Percentiles rank a stretch among this genome's conserved stretches.
Conservation (phyloP, 1,284 basidiomycete genomes). For the Microbotryum silenes-acaulis region DNA sequence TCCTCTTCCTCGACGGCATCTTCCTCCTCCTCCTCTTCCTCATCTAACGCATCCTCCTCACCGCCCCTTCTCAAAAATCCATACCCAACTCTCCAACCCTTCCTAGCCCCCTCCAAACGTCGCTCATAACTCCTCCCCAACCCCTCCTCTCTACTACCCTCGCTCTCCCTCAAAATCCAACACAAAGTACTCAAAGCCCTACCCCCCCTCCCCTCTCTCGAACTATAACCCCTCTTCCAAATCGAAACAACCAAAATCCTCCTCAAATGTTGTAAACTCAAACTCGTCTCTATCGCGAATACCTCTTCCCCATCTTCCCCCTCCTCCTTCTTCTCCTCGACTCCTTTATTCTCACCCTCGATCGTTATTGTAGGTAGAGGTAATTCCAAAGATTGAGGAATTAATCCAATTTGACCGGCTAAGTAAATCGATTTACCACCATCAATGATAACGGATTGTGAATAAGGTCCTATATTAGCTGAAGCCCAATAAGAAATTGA, state of each 20-base stretch:
- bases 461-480: slow-evolving; percentile 97
- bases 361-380: not conserved
- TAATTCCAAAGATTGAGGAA: slow-evolving; percentile 48
- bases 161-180: slow-evolving; percentile 1
- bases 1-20: not conserved
- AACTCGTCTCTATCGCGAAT: slow-evolving; percentile 2
- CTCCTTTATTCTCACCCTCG: not conserved
- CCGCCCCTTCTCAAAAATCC: not conserved
- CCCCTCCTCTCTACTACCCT: not conserved
- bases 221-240: not conserved
- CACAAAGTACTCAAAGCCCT: not conserved
- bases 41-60: not conserved
- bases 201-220: slow-evolving; percentile 1
- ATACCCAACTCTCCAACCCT: too few species aligned
- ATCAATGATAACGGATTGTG: slow-evolving; percentile 62
- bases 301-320: not conserved
- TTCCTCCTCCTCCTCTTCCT: not conserved
- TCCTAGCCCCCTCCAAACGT: slow-evolving; percentile 2
- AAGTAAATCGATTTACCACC: slow-evolving; percentile 70
- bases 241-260: slow-evolving; percentile 7
- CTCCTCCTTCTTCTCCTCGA: not conserved
- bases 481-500: slow-evolving; percentile 96
- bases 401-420: slow-evolving; percentile 89
- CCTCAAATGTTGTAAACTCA: slow-evolving; percentile 18
- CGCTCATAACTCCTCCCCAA: not conserved